Evolutionary conservation across 108 stramenopile genomes (phyloP), one percentile per base, ranked within the genome.

Genomic region (Cyclotella choctawhatcheeana): DNA sequence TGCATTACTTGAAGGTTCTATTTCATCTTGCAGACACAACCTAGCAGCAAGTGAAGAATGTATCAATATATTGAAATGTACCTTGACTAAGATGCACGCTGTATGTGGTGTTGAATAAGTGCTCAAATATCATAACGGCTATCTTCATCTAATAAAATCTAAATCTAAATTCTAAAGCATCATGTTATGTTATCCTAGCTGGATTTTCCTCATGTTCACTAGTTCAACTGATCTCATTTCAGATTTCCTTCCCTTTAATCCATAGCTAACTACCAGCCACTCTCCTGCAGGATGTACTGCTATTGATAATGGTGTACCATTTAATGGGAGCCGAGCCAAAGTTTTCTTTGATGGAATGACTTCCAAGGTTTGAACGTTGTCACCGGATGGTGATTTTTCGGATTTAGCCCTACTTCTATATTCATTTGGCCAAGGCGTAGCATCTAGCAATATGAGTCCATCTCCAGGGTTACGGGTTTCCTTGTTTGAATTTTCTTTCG

Each of bases 251-350:
- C 76, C 73, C 31, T 73, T 65, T 64, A 66, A 48, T 16, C 77
- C 67, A 64, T 68, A 80, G 24, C 75, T 69, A n/a, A 82, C 55
- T 25, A 76, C 59, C 69, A 82, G 71, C 81, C 81, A 82, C 33
- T 82, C 75, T 26, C 81, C 81, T 47, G 58, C 56, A 3, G 81
- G 81, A 51, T 82, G 81, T 1, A 63, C 44, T 17, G 69, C 81
- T 48, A 82, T 33, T 34, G 70, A 64, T 43, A 66, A 44, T 16
- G 81, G 81, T 53, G 64, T 66, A 13, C 77, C 77, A 22, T 64
- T 32, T 26, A 77, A 50, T 26, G 76, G 76, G 12, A 77, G 67
- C 32, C 76, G 44, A 44, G 76, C 61, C 20, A 44, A 40, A 56
- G 68, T 69, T 2, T 30, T 24, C 3, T 2, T 35, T 2, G 24